Base-by-base conservation (phyloP, 208 protist genomes). In the Acanthamoeba royreba region DNA sequence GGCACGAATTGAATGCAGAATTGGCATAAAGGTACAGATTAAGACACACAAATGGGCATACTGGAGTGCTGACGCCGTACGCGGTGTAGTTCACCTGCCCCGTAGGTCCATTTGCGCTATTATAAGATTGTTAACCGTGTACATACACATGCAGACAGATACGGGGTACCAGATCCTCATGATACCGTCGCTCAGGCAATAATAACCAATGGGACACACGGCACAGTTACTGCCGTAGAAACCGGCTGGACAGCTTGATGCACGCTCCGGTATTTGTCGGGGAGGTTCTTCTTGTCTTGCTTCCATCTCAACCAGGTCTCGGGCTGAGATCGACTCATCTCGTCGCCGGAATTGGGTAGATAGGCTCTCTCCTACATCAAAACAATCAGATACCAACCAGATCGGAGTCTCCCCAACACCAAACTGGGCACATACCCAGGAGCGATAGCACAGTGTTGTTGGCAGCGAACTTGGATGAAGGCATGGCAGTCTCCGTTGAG, bases 111-210 rank as follows among this genome's bases (percentile, higher is more conserved):
- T 90, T 90, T 0, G n/a, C 22, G 47, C 83, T 90, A n/a, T 85
- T 0, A 11, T 4, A 25, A 28, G 8, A 28, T 9, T 15, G 1
- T 17, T 9, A 49, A 11, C 15, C 43, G 13, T 38, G 17, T 66
- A n/a, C 1, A 35, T 8, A 4, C 7, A 55, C 2, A 28, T 5
- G 28, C 13, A 9, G 42, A 52, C n/a, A 9, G 7, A 28, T 17
- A 38, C 25, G 72, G 19, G 42, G 83, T 11, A 90, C 83, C 83
- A 90, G 3, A 90, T 69, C 2, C 83, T 43, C 31, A 69, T 61
- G 4, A 90, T 66, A n/a, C 49, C 49, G 47, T 90, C 83, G 19
- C 83, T 49, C 28, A 66, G n/a, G 83, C 83, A 90, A 33, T 90
- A 90, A 2, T 25, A 69, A 35, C 83, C 83, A 31, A 25, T 42